Conservation (phyloP, 2,329 filamentous ascomycete species). For the Nigrospora sphaerica region DNA sequence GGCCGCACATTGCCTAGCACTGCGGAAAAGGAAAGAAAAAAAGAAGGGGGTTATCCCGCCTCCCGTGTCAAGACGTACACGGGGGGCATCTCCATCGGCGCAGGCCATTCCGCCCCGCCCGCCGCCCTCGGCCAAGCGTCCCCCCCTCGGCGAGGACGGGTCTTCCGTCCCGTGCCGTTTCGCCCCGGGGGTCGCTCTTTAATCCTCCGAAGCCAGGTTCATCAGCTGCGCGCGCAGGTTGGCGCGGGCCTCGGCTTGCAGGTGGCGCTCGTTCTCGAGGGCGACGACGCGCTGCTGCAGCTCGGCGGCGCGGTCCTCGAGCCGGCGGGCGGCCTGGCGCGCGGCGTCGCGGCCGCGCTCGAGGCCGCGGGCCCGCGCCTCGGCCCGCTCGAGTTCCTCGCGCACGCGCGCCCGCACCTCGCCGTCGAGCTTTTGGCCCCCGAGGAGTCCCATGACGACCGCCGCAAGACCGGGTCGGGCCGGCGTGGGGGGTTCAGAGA, state of each 20-base stretch:
- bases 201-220: conserved; percentile 20
- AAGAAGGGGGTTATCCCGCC: too few species aligned
- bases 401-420: conserved; percentile 29
- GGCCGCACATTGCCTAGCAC: too few species aligned
- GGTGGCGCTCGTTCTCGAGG: conserved; percentile 29
- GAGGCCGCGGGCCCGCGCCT: conserved; percentile 53
- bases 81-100: too few species aligned
- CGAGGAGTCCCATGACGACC: too few species aligned
- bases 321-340: conserved; percentile 52
- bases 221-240: conserved; percentile 30
- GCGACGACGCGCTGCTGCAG: conserved; percentile 28
- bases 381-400: conserved; percentile 44
- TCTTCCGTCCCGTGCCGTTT: background rate
- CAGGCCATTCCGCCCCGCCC: too few species aligned
- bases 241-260: conserved; percentile 24
- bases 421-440: conserved; percentile 26
- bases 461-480: conserved; percentile 13
- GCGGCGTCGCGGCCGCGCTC: conserved; percentile 59
- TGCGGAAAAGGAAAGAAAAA: too few species aligned
- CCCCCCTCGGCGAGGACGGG: too few species aligned
- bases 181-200: background rate
- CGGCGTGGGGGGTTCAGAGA: conserved; percentile 3
- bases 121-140: too few species aligned
- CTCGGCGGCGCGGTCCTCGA: conserved; percentile 40
- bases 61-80: too few species aligned